Evolutionary conservation across 768 basidiomycete genomes (phyloP).

Genomic region (Terana coerulea): DNA sequence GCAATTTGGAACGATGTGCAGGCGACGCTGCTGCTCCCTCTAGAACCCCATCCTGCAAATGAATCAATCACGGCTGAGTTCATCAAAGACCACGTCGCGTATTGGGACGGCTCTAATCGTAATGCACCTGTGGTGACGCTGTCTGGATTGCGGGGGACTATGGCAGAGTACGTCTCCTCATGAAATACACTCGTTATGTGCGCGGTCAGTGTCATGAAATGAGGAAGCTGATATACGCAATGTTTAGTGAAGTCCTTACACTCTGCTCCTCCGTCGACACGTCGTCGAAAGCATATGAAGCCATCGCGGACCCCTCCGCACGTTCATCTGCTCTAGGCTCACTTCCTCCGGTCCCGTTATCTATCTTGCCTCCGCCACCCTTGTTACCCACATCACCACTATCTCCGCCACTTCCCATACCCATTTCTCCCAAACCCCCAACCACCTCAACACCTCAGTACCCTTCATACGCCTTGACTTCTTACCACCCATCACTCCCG

Average conservation of each 20-base stretch:
- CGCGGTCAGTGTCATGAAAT: too few species aligned
- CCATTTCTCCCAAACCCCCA: conserved; percentile 8
- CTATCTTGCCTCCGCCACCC: conserved; percentile 3
- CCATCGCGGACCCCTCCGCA: conserved; percentile 33
- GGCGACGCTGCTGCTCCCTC: conserved; percentile 80
- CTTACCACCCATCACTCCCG: conserved; percentile 22
- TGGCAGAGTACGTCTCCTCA: conserved; percentile 49
- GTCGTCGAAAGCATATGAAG: conserved; percentile 38
- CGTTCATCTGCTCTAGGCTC: conserved; percentile 35
- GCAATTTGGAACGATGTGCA: conserved; percentile 26
- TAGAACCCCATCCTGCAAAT: conserved; percentile 49
- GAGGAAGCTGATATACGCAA: too few species aligned
- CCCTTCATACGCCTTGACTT: conserved; percentile 20
- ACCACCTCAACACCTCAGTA: conserved; percentile 13
- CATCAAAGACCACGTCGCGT: conserved; percentile 77
- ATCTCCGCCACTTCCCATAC: conserved; percentile 8
- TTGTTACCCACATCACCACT: conserved; percentile 7
- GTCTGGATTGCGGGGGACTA: conserved; percentile 75
- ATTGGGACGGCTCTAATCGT: conserved; percentile 50
- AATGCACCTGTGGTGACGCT: conserved; percentile 64
- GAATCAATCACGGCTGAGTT: conserved; percentile 68
- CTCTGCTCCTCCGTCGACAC: conserved; percentile 42
- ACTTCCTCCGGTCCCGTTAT: conserved; percentile 39
- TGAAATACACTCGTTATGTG: too few species aligned
- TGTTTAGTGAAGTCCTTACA: conserved; percentile 33